Base-by-base conservation (phyloP, 495 filamentous ascomycete genomes). In the Penicillium dipodomyicola region DNA sequence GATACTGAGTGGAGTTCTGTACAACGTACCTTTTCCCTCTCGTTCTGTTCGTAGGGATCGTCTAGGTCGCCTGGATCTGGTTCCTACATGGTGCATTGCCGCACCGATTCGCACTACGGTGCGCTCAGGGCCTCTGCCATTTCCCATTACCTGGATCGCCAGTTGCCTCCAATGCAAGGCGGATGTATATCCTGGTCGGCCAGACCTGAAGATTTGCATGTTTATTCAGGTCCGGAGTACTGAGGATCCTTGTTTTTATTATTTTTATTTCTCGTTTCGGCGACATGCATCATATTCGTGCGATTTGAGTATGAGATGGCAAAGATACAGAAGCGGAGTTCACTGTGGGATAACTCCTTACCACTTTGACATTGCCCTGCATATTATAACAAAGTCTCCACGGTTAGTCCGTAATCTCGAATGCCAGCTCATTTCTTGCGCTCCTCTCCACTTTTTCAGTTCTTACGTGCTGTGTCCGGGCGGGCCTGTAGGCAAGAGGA, bases 91-190 rank as follows among this genome's bases (percentile, higher is more conserved):
- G 17, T 59, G 52, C 60, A 52, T 45, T 37, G 39, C 51, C 39
- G 40, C 46, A 6, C 25, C 23, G 43, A 48, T 48, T 48, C 22
- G 47, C 47, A 17, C n/a, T 48, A 41, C 20, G 17, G 22, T 40
- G 32, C 32, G 54, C 59, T 55, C 59, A 46, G 51, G 58, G 40
- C 42, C 48, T 52, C 37, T 8, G 7, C 35, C 2, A 39, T 25
- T 40, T 9, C 58, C 65, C 56, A 52, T 57, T 66, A 61, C 65
- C 63, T 57, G 65, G 61, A 59, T 65, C 11, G 11, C 46, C 33
- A 47, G 49, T 67, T 62, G 59, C 57, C 52, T 67, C 49, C 52
- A 58, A 69, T 65, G 66, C 64, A 69, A 69, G 61, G 66, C 35
- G 57, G 46, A 64, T 50, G 61, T 59, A 56, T 20, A 47, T 33